A percentile compares a stretch with the other conserved stretches of the same genome.
Evolutionary conservation across 78 protist genomes (phyloP).

Genomic region (Dictyostelium brefeldianum): DNA sequence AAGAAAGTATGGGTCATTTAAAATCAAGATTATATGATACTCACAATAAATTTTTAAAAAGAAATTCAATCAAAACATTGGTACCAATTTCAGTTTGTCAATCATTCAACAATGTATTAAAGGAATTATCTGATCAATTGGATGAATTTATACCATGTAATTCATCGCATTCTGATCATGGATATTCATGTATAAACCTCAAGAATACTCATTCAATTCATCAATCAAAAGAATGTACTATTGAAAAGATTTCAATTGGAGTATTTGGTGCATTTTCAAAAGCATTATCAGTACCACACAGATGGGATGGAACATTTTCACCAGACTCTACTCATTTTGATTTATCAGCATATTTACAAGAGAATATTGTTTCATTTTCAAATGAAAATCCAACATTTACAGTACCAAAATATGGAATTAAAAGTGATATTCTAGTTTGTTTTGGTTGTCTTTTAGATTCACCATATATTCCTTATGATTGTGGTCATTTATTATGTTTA

Average conservation of each 20-base stretch:
- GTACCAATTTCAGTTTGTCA: neutral
- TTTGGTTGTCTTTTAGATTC: neutral
- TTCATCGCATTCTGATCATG: too few relatives aligned
- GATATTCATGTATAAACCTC: neutral
- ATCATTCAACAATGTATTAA: neutral
- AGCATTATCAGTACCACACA: neutral
- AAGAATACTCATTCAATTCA: neutral
- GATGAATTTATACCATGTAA: neutral
- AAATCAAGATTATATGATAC: neutral
- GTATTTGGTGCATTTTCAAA: neutral
- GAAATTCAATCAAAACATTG: neutral
- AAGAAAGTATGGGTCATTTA: neutral
- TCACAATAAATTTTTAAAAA: neutral
- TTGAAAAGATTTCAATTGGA: neutral
- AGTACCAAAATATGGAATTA: too few relatives aligned
- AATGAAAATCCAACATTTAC: neutral
- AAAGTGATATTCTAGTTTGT: neutral
- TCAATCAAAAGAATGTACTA: neutral
- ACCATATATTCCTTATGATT: neutral
- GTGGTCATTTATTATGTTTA: constrained; percentile 1
- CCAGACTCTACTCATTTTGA: neutral
- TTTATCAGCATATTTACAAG: neutral
- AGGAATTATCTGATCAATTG: neutral
- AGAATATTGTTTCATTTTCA: too few relatives aligned
- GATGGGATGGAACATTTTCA: neutral